Evolutionary conservation across 345 rosid genomes (phyloP).

Genomic region (Combretum micranthum): DNA sequence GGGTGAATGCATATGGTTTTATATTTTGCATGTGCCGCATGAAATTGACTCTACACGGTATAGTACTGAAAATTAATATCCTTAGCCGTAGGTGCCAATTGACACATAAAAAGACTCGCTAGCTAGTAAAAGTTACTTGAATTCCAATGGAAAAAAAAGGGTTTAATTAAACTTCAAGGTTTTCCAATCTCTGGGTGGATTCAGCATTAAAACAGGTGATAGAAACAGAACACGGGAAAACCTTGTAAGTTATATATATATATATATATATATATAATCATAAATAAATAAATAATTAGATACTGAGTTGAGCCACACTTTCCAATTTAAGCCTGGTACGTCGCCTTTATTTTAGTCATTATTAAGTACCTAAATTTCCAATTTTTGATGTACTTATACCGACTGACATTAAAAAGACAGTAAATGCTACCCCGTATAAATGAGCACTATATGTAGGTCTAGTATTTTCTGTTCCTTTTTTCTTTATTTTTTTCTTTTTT

Average conservation of each 20-base stretch:
- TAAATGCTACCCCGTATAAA: neutral
- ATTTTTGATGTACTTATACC: neutral
- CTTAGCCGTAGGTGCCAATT: no score
- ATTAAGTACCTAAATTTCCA: neutral
- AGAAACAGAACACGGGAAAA: conserved; percentile 2
- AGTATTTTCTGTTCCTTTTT: no score
- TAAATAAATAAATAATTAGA: conserved; percentile 5
- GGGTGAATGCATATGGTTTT: no score
- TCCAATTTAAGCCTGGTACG: conserved; percentile 28
- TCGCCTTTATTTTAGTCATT: conserved; percentile 10
- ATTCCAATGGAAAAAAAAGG: no score
- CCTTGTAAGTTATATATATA: neutral
- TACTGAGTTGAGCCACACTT: conserved; percentile 15
- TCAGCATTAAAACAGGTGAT: neutral
- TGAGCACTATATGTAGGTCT: no score
- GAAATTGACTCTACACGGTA: no score
- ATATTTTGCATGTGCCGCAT: no score
- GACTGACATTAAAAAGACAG: neutral
- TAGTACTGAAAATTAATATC: no score
- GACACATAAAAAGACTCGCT: no score
- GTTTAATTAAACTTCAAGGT: neutral
- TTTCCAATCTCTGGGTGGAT: conserved; percentile 8
- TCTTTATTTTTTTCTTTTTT: no score
- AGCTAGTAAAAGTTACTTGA: no score
- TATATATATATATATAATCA: neutral